Evolutionary conservation across 495 filamentous ascomycete species (phyloP).

Genomic region (Penicillium angulare): DNA sequence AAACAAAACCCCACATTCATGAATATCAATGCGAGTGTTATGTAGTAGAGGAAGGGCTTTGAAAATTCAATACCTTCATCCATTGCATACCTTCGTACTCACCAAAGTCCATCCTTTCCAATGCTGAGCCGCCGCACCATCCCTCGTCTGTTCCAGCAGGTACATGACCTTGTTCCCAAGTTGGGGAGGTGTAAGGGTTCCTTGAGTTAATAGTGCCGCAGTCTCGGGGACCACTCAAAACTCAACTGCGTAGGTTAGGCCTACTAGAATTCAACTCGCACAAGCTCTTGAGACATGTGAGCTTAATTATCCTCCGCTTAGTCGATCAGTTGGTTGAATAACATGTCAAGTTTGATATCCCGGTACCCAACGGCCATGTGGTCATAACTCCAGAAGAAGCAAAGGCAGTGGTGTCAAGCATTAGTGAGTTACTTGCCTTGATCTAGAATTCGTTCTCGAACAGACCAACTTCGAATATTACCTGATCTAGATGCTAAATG

Average conservation of each 20-base stretch:
- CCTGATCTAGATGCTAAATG: not conserved
- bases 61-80: no score
- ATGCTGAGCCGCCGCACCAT: not conserved
- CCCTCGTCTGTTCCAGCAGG: not conserved
- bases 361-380: constrained; percentile 27
- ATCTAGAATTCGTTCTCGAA: not conserved
- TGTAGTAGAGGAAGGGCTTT: no score
- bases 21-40: not conserved
- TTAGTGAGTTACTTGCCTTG: constrained; percentile 15
- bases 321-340: not conserved
- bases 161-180: no score
- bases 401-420: constrained; percentile 19
- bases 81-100: no score
- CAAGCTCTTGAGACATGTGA: constrained; percentile 26
- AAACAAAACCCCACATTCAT: not conserved
- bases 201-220: no score
- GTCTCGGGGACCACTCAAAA: not conserved
- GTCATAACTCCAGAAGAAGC: constrained; percentile 24
- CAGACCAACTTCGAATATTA: not conserved
- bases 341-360: constrained; percentile 23
- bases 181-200: no score
- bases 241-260: constrained; percentile 21
- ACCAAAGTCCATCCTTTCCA: no score
- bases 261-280: constrained; percentile 30
- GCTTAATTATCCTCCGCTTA: constrained; percentile 4